phyloP scores from a whole-genome alignment of 139 green algal genomes.

The Yamagishiella unicocca region DNA sequence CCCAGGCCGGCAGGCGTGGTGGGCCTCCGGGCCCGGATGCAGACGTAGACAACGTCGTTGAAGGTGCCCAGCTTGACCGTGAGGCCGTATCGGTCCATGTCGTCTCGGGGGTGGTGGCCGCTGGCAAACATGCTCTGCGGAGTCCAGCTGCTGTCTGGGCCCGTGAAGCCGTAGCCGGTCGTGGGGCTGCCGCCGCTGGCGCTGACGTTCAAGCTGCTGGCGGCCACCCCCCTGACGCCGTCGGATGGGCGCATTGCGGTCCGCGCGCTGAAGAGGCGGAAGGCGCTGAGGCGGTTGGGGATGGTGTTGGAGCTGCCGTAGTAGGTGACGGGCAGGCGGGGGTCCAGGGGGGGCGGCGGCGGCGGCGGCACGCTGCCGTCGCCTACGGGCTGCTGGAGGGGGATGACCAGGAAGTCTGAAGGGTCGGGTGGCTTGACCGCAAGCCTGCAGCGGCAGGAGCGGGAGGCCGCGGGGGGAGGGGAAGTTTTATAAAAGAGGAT shows the following conservation, averaged over 20 bases:
- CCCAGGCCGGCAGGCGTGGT: background rate
- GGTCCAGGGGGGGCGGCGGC: background rate
- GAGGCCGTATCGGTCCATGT: background rate
- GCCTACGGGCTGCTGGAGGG: background rate
- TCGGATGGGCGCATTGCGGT: background rate
- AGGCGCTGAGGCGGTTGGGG: slow-evolving; percentile 26
- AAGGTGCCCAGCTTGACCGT: background rate
- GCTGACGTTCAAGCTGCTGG: background rate
- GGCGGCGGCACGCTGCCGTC: slow-evolving; percentile 21
- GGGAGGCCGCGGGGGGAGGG: background rate
- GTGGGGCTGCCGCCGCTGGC: slow-evolving; percentile 1
- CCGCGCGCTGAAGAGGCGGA: background rate
- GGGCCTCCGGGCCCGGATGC: background rate
- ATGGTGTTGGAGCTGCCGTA: too few relatives aligned
- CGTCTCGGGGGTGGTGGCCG: background rate
- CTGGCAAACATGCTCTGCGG: too few relatives aligned
- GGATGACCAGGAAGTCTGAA: slow-evolving; percentile 4
- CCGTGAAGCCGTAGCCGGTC: background rate
- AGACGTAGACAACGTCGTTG: background rate
- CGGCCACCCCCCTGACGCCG: too few relatives aligned
- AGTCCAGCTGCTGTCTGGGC: background rate
- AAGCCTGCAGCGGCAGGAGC: background rate
- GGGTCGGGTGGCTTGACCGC: background rate
- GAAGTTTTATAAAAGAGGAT: too few relatives aligned
- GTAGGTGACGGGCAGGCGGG: background rate